phyloP scores from a whole-genome alignment of 192 early-diverging fungal genomes.

The Backusella liffmaniae region DNA sequence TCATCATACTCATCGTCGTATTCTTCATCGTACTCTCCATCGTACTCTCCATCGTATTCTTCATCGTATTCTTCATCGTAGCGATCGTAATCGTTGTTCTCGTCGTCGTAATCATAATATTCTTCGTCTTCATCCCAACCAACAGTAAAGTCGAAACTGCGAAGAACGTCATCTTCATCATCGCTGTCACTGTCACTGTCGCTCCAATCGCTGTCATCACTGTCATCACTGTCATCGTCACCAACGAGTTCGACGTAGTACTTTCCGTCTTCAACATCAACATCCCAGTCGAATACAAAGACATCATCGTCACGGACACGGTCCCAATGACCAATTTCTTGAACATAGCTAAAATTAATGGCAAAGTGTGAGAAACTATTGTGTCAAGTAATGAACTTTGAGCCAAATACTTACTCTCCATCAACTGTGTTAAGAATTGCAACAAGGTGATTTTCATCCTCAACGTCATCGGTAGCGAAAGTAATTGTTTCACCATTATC shows the following conservation, averaged over 20 bases:
- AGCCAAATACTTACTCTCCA: neutral
- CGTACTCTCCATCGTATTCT: neutral
- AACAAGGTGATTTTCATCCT: neutral
- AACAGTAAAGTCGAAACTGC: neutral
- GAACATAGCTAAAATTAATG: neutral
- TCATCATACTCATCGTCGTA: neutral
- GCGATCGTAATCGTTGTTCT: neutral
- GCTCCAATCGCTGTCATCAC: neutral
- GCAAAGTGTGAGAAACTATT: neutral
- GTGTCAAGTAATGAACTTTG: neutral
- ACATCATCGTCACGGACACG: neutral
- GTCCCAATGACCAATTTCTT: slow-evolving; percentile 1
- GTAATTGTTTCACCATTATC: neutral
- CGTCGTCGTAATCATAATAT: neutral
- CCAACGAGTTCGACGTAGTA: neutral
- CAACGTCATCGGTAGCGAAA: neutral
- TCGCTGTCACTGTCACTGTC: neutral
- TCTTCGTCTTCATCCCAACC: neutral
- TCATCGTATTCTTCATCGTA: neutral
- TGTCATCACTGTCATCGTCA: neutral
- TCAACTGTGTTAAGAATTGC: neutral
- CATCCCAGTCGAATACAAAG: neutral
- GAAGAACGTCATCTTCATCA: slow-evolving; percentile 1
- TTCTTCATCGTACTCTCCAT: neutral
- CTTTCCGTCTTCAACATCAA: neutral